Conservation (phyloP, 2,329 filamentous ascomycete species). For the Hypoxylon rubiginosum region DNA sequence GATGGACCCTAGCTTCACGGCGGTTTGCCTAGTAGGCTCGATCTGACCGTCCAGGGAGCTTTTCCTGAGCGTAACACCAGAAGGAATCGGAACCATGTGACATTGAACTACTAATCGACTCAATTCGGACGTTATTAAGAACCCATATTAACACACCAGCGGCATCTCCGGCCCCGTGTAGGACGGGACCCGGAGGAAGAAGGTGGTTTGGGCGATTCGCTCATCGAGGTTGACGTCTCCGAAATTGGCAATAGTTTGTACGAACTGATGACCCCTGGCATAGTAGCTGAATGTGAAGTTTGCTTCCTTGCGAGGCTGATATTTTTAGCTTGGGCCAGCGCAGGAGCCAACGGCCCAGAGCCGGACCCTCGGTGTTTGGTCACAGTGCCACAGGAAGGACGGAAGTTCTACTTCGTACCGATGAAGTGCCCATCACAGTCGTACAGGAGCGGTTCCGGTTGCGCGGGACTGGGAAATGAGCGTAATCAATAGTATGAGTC, state of each 20-base stretch:
- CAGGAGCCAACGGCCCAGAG: slow-evolving; percentile 11
- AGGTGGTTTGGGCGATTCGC: neutral
- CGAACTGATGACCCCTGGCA: slow-evolving; percentile 4
- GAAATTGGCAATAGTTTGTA: slow-evolving; percentile 11
- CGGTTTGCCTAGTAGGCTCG: too few relatives aligned
- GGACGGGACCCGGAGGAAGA: neutral
- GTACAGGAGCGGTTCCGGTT: slow-evolving; percentile 8
- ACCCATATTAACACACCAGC: neutral
- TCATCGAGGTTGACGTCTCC: neutral
- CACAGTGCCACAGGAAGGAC: slow-evolving; percentile 1
- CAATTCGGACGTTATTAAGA: neutral
- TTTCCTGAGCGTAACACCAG: neutral
- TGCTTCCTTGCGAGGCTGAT: slow-evolving; percentile 25
- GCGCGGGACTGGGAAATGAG: slow-evolving; percentile 30
- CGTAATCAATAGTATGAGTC: slow-evolving; percentile 10
- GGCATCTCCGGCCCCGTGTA: neutral
- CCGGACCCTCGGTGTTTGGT: slow-evolving; percentile 16
- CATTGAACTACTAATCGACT: neutral
- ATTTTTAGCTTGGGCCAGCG: slow-evolving; percentile 19
- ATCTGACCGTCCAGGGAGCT: neutral
- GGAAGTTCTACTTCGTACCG: neutral
- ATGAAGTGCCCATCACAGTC: slow-evolving; percentile 24
- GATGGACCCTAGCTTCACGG: neutral
- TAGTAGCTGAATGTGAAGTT: slow-evolving; percentile 14
- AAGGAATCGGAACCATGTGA: neutral